These are phyloP conservation scores for Lactarius hatsudake DNA, from an alignment of 768 basidiomycete genomes.

Conservation along the genomic window DNA sequence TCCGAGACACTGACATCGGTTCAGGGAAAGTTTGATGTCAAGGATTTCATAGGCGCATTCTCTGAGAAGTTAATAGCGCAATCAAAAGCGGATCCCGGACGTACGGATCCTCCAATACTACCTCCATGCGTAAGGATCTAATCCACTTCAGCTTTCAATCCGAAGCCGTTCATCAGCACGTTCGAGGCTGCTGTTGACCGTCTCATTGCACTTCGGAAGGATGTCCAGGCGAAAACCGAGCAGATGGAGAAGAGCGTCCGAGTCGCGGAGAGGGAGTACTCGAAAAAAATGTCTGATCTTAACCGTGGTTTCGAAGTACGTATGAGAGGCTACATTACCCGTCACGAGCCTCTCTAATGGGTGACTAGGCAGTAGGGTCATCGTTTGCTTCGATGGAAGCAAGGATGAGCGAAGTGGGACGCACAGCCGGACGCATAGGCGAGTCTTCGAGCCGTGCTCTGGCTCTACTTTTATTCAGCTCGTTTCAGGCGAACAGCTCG, in stretches of 20 bases:
- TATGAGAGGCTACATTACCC: constrained; percentile 14
- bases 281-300: constrained; percentile 89
- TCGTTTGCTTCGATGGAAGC: constrained; percentile 89
- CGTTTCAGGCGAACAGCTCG: constrained; percentile 83
- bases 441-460: constrained; percentile 28
- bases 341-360: constrained; percentile 12
- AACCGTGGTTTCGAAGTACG: constrained; percentile 91
- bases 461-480: constrained; percentile 10
- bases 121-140: not conserved
- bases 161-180: constrained; percentile 86
- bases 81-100: constrained; percentile 80
- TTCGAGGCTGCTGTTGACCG: constrained; percentile 91
- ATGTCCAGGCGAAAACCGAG: constrained; percentile 87
- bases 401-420: constrained; percentile 89
- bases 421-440: constrained; percentile 94
- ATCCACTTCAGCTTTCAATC: constrained; percentile 72
- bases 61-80: constrained; percentile 86
- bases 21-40: constrained; percentile 88
- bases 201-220: constrained; percentile 80
- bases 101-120: constrained; percentile 39
- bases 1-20: not conserved
- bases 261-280: constrained; percentile 88
- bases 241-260: constrained; percentile 90
- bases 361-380: constrained; percentile 70
- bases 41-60: constrained; percentile 81